These are phyloP conservation scores for Huntiella abstrusa DNA, from an alignment of 2,329 filamentous ascomycete genomes.

Conservation along the genomic window DNA sequence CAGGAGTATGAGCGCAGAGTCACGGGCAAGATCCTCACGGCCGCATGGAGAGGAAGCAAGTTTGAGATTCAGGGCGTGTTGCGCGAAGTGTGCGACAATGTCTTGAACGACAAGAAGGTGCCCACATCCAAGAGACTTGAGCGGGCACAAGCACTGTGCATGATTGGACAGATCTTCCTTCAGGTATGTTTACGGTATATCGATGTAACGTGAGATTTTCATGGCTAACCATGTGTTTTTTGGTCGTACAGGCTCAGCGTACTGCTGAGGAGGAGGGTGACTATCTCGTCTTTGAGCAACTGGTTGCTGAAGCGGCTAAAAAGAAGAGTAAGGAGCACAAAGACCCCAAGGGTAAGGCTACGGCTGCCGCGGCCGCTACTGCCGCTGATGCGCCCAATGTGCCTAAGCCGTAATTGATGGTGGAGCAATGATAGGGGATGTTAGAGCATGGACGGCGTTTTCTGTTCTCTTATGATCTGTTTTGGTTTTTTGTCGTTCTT, in stretches of 20 bases:
- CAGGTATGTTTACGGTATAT: constrained; percentile 39
- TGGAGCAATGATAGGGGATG: not conserved
- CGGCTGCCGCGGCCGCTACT: constrained; percentile 16
- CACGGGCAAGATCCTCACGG: constrained; percentile 93
- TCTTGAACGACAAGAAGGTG: constrained; percentile 64
- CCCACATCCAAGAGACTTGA: constrained; percentile 71
- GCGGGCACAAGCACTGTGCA: constrained; percentile 70
- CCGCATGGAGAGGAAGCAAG: constrained; percentile 88
- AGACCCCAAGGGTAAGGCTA: constrained; percentile 23
- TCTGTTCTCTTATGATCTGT: not conserved
- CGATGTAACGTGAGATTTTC: not conserved
- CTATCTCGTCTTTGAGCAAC: constrained; percentile 95
- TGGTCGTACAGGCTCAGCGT: constrained; percentile 48
- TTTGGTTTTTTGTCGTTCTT: not conserved
- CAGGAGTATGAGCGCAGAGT: constrained; percentile 88
- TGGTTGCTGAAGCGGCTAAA: constrained; percentile 86
- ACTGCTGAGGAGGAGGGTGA: constrained; percentile 94
- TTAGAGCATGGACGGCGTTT: not conserved
- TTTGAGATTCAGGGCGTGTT: constrained; percentile 96
- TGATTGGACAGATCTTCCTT: constrained; percentile 75
- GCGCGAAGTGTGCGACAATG: constrained; percentile 79
- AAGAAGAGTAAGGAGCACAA: constrained; percentile 58
- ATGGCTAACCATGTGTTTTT: not conserved
- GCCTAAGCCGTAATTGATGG: constrained; percentile 13
- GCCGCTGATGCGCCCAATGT: constrained; percentile 13